Base-by-base conservation (phyloP, 176 grass and related monocot species). In the Lolium rigidum region DNA sequence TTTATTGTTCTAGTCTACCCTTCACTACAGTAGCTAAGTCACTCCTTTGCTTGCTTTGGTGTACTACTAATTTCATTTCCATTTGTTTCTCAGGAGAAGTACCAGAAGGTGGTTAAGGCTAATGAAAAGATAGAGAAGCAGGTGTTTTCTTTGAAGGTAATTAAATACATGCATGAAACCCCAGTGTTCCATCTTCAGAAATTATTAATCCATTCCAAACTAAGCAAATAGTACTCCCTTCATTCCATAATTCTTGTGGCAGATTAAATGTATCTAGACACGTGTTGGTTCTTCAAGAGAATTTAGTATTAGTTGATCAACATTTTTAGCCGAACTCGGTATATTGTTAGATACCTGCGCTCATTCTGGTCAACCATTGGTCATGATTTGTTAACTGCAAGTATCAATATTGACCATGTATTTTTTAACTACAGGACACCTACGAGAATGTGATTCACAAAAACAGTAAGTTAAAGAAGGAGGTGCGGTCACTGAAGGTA, bases 401-500 rank as follows among this genome's bases (percentile, higher is more conserved):
- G 74, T 76, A 54, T 35, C 2, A 60, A 22, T 76, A 80, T 60
- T 12, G 3, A 51, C 15, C 6, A 51, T 87, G 38, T 20, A 7
- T 67, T 84, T 26, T 52, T 70, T 18, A 39, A 87, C 50, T 90
- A 18, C 84, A 92, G 91, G 91, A 85, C 50, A 92, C 47, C 64
- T 90, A 89, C 38, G 77, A 92, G 81, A 63, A 61, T 49, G 22
- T 87, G 84, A 61, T 85, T 80, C 80, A 85, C 16, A 75, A 78
- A n/a, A 89, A 82, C 39, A 54, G 43, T 83, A 83, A 85, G 47
- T 72, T 90, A 38, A 80, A 90, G 77, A 18, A 87, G 65, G 87
- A 92, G 54, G 70, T 92, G 43, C 43, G 80, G 22, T 89, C 87
- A 63, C 76, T 87, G 35, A 90, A 92, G 91, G 91, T 92, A 92